Percentiles rank a stretch among this genome's conserved stretches.
Evolutionary conservation across 2,329 filamentous ascomycete species (phyloP).

Genomic region (Helotiales sp.): DNA sequence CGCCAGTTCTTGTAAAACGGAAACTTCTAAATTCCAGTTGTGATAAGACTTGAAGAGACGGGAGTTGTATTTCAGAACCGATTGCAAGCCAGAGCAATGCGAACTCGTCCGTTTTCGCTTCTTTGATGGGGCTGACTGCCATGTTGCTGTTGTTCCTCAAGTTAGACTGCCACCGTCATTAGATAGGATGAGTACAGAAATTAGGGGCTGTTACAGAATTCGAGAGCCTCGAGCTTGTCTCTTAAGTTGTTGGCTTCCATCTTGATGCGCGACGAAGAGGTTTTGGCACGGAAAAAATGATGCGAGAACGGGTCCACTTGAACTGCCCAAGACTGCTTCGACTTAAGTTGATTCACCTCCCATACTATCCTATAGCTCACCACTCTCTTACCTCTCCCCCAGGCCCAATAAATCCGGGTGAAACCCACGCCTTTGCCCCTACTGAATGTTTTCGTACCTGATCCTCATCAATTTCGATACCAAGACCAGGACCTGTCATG

Average conservation of each 20-base stretch:
- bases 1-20: slow-evolving; percentile 20
- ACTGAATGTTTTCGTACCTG: slow-evolving; percentile 59
- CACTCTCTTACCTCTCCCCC: slow-evolving; percentile 69
- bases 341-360: background rate
- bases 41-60: background rate
- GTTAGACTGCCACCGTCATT: too few species aligned
- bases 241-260: background rate
- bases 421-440: slow-evolving; percentile 63
- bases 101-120: too few species aligned
- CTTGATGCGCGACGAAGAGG: background rate
- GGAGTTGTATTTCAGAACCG: background rate
- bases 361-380: slow-evolving; percentile 41
- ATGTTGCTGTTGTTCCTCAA: too few species aligned
- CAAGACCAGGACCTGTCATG: slow-evolving; percentile 60
- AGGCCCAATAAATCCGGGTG: slow-evolving; percentile 65
- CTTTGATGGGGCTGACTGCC: too few species aligned
- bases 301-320: slow-evolving; percentile 45
- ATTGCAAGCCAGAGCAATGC: too few species aligned
- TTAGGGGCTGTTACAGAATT: too few species aligned
- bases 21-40: too few species aligned
- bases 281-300: slow-evolving; percentile 44
- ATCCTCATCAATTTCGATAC: slow-evolving; percentile 72
- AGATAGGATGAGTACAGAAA: too few species aligned
- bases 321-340: background rate
- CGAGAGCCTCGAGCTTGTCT: too few species aligned